phyloP scores from a whole-genome alignment of 2,329 filamentous ascomycete species.

The Taxawa tesnikishii region DNA sequence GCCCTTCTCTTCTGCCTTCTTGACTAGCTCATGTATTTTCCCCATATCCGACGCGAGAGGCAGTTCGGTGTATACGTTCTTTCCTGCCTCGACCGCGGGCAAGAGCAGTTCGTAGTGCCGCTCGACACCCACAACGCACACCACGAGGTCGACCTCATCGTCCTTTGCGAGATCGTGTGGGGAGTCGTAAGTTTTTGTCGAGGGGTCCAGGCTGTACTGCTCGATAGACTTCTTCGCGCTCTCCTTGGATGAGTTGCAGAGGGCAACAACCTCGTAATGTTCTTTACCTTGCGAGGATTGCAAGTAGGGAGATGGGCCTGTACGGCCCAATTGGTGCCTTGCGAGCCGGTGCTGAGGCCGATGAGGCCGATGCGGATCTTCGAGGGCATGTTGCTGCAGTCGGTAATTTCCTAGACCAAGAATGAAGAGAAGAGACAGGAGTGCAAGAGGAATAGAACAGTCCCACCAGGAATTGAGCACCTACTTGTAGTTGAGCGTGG shows the following conservation, averaged over 20 bases:
- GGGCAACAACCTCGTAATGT: constrained; percentile 35
- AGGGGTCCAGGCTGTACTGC: constrained; percentile 22
- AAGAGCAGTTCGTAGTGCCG: constrained; percentile 29
- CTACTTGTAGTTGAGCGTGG: too few relatives aligned
- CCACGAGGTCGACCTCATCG: constrained; percentile 35
- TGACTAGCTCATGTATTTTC: constrained; percentile 30
- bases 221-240: constrained; percentile 31
- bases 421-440: too few relatives aligned
- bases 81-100: constrained; percentile 31
- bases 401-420: too few relatives aligned
- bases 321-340: constrained; percentile 38
- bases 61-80: constrained; percentile 40
- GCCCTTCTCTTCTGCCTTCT: constrained; percentile 26
- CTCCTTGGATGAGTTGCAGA: constrained; percentile 35
- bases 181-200: constrained; percentile 31
- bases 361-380: constrained; percentile 47
- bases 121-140: constrained; percentile 31
- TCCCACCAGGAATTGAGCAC: too few relatives aligned
- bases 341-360: constrained; percentile 37
- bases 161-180: constrained; percentile 32
- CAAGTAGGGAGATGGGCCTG: constrained; percentile 47
- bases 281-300: constrained; percentile 11
- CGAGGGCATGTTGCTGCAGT: too few relatives aligned
- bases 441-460: too few relatives aligned
- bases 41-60: constrained; percentile 29